Evolutionary conservation across 345 rosid species (phyloP).

Genomic region (Aegle marmelos): DNA sequence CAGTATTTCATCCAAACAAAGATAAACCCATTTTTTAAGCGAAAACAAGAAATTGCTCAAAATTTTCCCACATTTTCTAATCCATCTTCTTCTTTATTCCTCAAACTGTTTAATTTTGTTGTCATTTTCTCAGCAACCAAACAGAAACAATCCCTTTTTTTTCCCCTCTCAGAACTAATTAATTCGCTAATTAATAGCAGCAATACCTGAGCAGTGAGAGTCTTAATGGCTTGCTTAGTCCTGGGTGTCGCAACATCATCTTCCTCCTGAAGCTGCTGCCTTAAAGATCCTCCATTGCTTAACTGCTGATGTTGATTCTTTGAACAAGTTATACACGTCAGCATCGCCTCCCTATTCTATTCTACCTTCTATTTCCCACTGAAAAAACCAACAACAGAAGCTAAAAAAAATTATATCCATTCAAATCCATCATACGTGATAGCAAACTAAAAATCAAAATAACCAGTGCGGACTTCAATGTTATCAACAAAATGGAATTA

Average conservation of each 20-base stretch:
- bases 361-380: conserved; percentile 15
- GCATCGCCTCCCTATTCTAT: conserved; percentile 38
- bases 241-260: conserved; percentile 60
- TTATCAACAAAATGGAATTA: background rate
- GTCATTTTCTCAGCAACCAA: conserved; percentile 26
- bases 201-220: conserved; percentile 68
- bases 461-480: no score
- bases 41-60: conserved; percentile 17
- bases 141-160: background rate
- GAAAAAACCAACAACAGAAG: conserved; percentile 8
- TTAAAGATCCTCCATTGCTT: conserved; percentile 51
- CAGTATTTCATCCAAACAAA: conserved; percentile 1
- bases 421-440: background rate
- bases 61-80: conserved; percentile 17
- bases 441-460: background rate
- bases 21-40: background rate
- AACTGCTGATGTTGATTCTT: conserved; percentile 37
- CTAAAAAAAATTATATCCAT: conserved; percentile 27
- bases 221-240: conserved; percentile 70
- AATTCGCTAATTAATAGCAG: conserved; percentile 6
- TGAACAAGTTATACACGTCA: conserved; percentile 90
- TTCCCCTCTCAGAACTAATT: background rate
- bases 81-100: background rate
- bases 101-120: background rate
- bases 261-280: conserved; percentile 47